Evolutionary conservation across 192 early-diverging fungal species (phyloP).

Genomic region (Coemansia erecta): DNA sequence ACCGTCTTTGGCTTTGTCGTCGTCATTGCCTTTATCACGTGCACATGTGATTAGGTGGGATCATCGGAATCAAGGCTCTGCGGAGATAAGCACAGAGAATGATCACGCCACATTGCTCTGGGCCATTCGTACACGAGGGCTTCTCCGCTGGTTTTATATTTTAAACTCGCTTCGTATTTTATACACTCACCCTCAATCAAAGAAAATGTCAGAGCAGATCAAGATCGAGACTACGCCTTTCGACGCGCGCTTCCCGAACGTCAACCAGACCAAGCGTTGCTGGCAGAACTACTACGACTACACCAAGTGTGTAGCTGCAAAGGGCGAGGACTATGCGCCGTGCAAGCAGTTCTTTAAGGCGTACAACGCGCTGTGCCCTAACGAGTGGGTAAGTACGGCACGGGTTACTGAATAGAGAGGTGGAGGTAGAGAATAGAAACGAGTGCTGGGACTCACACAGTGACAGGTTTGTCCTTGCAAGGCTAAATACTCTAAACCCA

Average conservation of each 20-base stretch:
- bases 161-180: not conserved
- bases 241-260: constrained; percentile 89
- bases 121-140: too few species aligned
- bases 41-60: not conserved
- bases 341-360: constrained; percentile 88
- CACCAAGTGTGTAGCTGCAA: constrained; percentile 83
- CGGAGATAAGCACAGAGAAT: too few species aligned
- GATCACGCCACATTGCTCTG: too few species aligned
- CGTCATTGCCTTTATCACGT: not conserved
- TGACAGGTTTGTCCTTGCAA: not conserved
- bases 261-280: constrained; percentile 99
- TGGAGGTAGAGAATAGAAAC: not conserved
- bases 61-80: too few species aligned
- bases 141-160: too few species aligned
- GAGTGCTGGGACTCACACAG: too few species aligned
- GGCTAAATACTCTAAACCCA: not conserved
- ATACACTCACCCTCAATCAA: not conserved
- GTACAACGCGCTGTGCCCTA: constrained; percentile 87
- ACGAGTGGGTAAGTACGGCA: constrained; percentile 77
- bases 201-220: constrained; percentile 27
- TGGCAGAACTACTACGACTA: constrained; percentile 99
- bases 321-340: constrained; percentile 93
- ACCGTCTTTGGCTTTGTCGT: too few species aligned
- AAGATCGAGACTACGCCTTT: constrained; percentile 47
- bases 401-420: not conserved